These are phyloP conservation scores for Huntiella abstrusa DNA, from an alignment of 2,329 filamentous ascomycete species.

Conservation along the genomic window DNA sequence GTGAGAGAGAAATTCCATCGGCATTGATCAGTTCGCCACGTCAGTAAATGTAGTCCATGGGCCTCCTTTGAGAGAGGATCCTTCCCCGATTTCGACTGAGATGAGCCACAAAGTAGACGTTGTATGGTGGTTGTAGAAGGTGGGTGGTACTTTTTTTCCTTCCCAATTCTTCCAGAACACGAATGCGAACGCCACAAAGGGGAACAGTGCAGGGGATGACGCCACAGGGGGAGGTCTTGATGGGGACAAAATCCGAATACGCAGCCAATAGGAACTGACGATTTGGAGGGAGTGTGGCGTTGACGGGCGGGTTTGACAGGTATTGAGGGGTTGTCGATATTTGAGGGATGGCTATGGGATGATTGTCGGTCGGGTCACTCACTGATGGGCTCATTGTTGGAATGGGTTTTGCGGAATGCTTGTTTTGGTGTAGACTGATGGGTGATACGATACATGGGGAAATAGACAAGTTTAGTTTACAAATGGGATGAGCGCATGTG, in stretches of 20 bases:
- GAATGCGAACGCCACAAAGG: constrained; percentile 2
- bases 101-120: too few species aligned
- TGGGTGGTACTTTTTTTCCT: too few species aligned
- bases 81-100: too few species aligned
- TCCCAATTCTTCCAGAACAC: constrained; percentile 1
- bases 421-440: neutral
- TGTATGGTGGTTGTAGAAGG: too few species aligned
- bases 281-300: neutral
- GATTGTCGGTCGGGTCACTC: neutral
- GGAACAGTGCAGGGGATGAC: neutral
- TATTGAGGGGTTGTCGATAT: neutral
- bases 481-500: neutral
- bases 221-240: neutral
- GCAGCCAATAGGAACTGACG: neutral
- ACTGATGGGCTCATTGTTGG: neutral
- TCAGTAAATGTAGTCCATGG: too few species aligned
- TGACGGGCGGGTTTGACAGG: neutral
- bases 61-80: too few species aligned
- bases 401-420: neutral
- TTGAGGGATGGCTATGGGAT: neutral
- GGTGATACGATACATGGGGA: neutral
- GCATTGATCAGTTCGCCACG: too few species aligned
- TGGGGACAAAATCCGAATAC: constrained; percentile 5
- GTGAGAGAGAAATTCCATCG: too few species aligned
- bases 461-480: neutral